These are phyloP conservation scores for Chloropicon primus DNA, from an alignment of 139 green algal species.

Conservation along the genomic window DNA sequence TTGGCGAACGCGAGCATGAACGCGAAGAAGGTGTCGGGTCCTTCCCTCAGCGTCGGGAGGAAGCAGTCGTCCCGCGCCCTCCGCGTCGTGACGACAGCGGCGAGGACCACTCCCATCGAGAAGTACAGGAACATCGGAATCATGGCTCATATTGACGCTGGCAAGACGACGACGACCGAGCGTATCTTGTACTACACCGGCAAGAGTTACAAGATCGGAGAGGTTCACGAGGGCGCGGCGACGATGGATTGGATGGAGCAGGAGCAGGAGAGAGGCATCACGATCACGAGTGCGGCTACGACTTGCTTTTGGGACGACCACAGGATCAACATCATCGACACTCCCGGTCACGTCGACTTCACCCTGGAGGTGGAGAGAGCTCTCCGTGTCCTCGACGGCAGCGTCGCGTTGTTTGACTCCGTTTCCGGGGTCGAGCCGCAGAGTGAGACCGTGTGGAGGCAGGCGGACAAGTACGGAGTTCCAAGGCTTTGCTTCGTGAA, in stretches of 20 bases:
- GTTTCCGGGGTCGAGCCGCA: slow-evolving; percentile 97
- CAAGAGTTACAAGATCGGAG: slow-evolving; percentile 94
- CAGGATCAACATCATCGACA: slow-evolving; percentile 99
- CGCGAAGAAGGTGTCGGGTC: not conserved
- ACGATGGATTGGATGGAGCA: slow-evolving; percentile 98
- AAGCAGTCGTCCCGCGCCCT: not conserved
- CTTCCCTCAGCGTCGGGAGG: no score
- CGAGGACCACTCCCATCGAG: slow-evolving; percentile 38
- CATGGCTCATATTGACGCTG: slow-evolving; percentile 94
- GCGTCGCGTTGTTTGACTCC: slow-evolving; percentile 88
- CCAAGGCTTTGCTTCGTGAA: slow-evolving; percentile 98
- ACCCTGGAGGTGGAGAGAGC: slow-evolving; percentile 96
- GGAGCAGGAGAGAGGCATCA: slow-evolving; percentile 96
- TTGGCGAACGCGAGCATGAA: not conserved
- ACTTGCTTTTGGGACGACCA: slow-evolving; percentile 92
- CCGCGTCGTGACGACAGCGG: not conserved
- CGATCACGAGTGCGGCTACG: slow-evolving; percentile 95
- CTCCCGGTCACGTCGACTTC: slow-evolving; percentile 94
- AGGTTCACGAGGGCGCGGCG: slow-evolving; percentile 95
- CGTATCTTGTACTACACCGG: slow-evolving; percentile 98
- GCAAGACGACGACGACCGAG: slow-evolving; percentile 95
- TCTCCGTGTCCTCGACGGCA: slow-evolving; percentile 93
- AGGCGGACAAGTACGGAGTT: slow-evolving; percentile 96
- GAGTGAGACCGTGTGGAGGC: slow-evolving; percentile 91
- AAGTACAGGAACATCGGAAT: slow-evolving; percentile 99